These are phyloP conservation scores for Panicum virgatum DNA, from an alignment of 202 grass and related monocot species.

Conservation along the genomic window DNA sequence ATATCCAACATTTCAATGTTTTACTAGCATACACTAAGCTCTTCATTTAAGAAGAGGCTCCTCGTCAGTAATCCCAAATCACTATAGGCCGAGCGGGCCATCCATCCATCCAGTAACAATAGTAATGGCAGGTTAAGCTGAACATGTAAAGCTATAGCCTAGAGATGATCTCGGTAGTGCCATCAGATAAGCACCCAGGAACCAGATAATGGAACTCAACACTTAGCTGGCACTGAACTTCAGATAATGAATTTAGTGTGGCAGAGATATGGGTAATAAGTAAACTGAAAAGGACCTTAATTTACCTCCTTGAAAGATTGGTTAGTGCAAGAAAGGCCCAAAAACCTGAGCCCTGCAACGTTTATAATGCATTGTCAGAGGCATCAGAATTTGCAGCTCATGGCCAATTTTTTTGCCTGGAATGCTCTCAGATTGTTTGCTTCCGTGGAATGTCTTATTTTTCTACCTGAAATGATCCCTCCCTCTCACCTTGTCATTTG, in stretches of 20 bases:
- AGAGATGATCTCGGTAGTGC: neutral
- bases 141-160: neutral
- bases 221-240: neutral
- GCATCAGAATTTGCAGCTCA: neutral
- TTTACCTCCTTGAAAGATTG: neutral
- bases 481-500: neutral
- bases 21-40: neutral
- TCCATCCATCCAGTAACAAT: neutral
- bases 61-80: neutral
- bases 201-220: neutral
- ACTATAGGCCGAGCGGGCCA: neutral
- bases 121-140: neutral
- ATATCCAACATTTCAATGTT: neutral
- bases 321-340: neutral
- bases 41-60: neutral
- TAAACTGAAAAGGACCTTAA: neutral
- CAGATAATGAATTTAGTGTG: neutral
- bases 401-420: no score
- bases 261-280: neutral
- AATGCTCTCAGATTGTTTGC: no score
- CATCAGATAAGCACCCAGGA: neutral
- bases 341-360: neutral
- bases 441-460: neutral
- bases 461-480: neutral
- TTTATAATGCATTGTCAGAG: neutral